A percentile compares a stretch with the other conserved stretches of the same genome.
Evolutionary conservation across 2,329 filamentous ascomycete genomes (phyloP).

Genomic region (Verticillium dahliae): DNA sequence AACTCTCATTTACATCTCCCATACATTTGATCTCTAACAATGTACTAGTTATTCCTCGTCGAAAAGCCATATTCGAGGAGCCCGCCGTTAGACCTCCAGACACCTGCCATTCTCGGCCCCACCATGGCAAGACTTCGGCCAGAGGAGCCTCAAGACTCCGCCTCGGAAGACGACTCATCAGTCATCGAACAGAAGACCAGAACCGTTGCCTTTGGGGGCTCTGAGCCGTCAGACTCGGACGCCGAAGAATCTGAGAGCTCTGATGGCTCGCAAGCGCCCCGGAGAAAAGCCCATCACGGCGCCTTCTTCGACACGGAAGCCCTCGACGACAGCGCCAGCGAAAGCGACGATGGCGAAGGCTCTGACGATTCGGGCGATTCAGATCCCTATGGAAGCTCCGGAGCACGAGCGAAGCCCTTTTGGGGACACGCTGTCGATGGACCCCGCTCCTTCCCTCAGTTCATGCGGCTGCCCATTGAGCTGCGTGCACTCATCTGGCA

Average conservation of each 20-base stretch:
- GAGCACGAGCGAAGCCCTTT: not conserved
- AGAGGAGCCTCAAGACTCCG: not conserved
- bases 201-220: not conserved
- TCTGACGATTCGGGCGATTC: not conserved
- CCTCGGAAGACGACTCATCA: not conserved
- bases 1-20: not conserved
- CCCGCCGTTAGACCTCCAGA: no score
- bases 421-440: not conserved
- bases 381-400: not conserved
- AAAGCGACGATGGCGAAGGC: not conserved
- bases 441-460: slow-evolving; percentile 14
- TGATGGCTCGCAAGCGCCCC: not conserved
- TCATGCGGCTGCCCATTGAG: slow-evolving; percentile 23
- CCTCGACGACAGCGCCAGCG: not conserved
- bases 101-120: not conserved
- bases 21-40: not conserved
- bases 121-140: not conserved
- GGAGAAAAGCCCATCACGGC: not conserved
- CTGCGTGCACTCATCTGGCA: slow-evolving; percentile 26
- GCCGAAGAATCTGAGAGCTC: not conserved
- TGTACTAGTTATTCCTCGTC: no score
- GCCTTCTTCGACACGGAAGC: not conserved
- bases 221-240: not conserved
- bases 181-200: not conserved
- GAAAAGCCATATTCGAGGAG: no score